Conservation (phyloP, 768 basidiomycete species). For the Pleurotus tuber-regium region DNA sequence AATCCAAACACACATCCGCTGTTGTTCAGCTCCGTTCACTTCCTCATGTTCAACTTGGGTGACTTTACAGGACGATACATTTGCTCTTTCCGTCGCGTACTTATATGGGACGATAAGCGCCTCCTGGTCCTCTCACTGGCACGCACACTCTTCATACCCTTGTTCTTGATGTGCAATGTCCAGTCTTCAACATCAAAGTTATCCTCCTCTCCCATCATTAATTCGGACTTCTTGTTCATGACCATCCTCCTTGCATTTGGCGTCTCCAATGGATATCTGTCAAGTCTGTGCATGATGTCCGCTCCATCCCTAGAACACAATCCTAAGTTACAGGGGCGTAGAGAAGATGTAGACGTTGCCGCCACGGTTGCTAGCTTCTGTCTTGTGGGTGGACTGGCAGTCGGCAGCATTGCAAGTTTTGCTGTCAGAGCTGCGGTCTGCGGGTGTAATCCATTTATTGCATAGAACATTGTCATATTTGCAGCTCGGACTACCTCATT, state of each 20-base stretch:
- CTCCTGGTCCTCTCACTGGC: conserved; percentile 63
- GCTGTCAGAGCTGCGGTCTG: conserved; percentile 69
- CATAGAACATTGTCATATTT: background rate
- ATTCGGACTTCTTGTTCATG: conserved; percentile 77
- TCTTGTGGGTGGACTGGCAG: conserved; percentile 68
- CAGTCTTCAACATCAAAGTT: conserved; percentile 39
- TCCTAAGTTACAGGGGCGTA: conserved; percentile 59
- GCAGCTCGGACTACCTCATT: too few relatives aligned
- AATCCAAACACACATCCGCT: conserved; percentile 69
- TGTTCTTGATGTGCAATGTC: conserved; percentile 89
- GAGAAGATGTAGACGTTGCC: conserved; percentile 81
- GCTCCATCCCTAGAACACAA: conserved; percentile 83
- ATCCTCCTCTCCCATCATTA: conserved; percentile 51
- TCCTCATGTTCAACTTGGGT: conserved; percentile 71
- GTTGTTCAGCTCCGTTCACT: conserved; percentile 79
- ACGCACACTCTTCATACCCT: conserved; percentile 79
- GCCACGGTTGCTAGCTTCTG: conserved; percentile 81
- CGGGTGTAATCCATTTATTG: conserved; percentile 68
- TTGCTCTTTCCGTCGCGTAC: conserved; percentile 62
- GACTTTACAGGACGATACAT: conserved; percentile 70
- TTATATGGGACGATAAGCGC: conserved; percentile 66
- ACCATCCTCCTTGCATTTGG: conserved; percentile 70
- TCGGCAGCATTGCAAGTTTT: conserved; percentile 82
- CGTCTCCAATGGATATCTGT: conserved; percentile 78
- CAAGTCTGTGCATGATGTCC: conserved; percentile 77